Evolutionary conservation across 1,284 basidiomycete species (phyloP), one percentile per base, ranked within the genome.

Genomic region (Moniliophthora roreri): DNA sequence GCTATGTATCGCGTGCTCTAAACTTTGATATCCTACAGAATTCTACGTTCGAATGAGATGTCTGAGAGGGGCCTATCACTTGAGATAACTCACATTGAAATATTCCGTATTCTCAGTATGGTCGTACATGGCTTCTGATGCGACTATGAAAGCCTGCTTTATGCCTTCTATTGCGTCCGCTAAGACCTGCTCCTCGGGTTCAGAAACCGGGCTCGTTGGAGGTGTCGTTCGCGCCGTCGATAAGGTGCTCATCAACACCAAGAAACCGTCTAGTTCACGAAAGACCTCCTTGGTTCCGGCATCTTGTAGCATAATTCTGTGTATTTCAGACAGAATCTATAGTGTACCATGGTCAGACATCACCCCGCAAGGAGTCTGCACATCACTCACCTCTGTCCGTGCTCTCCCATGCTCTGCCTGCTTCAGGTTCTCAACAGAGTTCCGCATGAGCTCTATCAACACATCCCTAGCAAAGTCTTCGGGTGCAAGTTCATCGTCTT

Each of bases 191-290:
- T 76, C 76, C 35, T 71, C 70, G 6, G 70, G 72, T 54, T 73
- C 72, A 20, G 68, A 64, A 4, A 72, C 68, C 23, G 69, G 60
- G 40, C 67, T 62, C 26, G 70, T 63, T 48, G 69, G 66, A 4
- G 58, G 46, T 13, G 71, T 34, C 15, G 37, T 68, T 46, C 75
- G 72, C 1, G 84, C 67, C 1, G 81, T 81, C 1, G 87, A 87
- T 3, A 92, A 71, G 26, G 85, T 76, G 59, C 80, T 87, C 69
- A 90, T 82, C 39, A 90, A 70, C 15, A 83, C 77, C 20, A 91
- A 71, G 62, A 91, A 91, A 0, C 90, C 90, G 58, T 92, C 90
- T 63, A 87, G 74, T 62, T 90, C 87, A 7, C 88, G 77, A 66
- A 92, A 92, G 7, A 86, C 82, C 52, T 87, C 84, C 66, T 85